These are phyloP conservation scores for Penicillium subrubescens DNA, from an alignment of 495 filamentous ascomycete genomes.

Conservation along the genomic window DNA sequence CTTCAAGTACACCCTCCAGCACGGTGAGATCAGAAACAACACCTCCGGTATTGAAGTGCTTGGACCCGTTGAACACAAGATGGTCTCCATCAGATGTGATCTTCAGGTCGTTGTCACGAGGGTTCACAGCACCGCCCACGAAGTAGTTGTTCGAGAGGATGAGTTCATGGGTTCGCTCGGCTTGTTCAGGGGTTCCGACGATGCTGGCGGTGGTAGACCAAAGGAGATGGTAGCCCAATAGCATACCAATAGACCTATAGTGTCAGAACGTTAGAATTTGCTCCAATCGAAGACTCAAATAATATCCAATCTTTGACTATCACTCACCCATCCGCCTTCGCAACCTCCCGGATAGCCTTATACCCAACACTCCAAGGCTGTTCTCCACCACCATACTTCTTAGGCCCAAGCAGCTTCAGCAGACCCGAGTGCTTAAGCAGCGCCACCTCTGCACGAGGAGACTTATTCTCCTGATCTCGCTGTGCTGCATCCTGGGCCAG, in stretches of 20 bases:
- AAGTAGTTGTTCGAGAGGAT: conserved; percentile 63
- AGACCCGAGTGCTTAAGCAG: conserved; percentile 60
- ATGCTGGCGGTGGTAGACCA: conserved; percentile 60
- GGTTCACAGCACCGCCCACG: conserved; percentile 65
- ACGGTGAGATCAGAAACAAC: conserved; percentile 64
- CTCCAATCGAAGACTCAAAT: background rate
- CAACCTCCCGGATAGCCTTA: conserved; percentile 59
- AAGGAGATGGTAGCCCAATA: conserved; percentile 62
- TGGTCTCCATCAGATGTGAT: conserved; percentile 53
- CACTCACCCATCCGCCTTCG: conserved; percentile 55
- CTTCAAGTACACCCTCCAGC: conserved; percentile 58
- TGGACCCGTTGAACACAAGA: conserved; percentile 58
- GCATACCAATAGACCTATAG: conserved; percentile 54
- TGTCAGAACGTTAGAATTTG: background rate
- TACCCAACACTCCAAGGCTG: conserved; percentile 59
- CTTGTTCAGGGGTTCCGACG: conserved; percentile 57
- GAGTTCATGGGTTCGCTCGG: conserved; percentile 50
- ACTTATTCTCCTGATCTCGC: conserved; percentile 58
- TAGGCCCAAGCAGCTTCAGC: conserved; percentile 55
- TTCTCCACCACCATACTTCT: conserved; percentile 58
- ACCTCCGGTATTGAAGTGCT: conserved; percentile 65
- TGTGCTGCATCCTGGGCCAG: conserved; percentile 53
- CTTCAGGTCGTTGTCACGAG: conserved; percentile 58
- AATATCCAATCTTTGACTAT: background rate
- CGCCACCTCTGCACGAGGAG: conserved; percentile 55